Conservation (phyloP, 2,329 filamentous ascomycete species). For the Penicillium sp. region DNA sequence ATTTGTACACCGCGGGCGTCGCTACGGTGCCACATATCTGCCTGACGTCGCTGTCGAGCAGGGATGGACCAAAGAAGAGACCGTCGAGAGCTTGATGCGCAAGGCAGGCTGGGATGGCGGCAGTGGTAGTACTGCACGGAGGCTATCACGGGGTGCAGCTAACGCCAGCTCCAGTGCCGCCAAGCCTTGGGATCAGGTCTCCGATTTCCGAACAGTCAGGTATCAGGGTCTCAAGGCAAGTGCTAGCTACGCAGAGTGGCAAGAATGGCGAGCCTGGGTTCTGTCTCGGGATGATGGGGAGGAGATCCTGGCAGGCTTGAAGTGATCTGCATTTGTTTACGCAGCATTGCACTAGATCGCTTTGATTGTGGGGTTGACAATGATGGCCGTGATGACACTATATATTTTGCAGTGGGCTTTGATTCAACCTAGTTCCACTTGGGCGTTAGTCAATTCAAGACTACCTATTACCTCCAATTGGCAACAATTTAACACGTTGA, state of each 20-base stretch:
- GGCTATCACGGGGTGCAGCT: slow-evolving; percentile 41
- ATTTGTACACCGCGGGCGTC: slow-evolving; percentile 68
- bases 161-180: slow-evolving; percentile 14
- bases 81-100: slow-evolving; percentile 80
- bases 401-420: neutral
- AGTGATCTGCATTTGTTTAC: slow-evolving; percentile 6
- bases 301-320: slow-evolving; percentile 19
- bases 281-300: slow-evolving; percentile 30
- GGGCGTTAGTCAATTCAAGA: neutral
- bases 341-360: too few species aligned
- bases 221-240: slow-evolving; percentile 82
- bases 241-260: slow-evolving; percentile 69
- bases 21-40: slow-evolving; percentile 83
- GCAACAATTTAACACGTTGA: neutral
- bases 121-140: slow-evolving; percentile 36
- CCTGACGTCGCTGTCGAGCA: slow-evolving; percentile 90
- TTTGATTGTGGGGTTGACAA: slow-evolving; percentile 2
- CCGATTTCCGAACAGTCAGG: slow-evolving; percentile 68
- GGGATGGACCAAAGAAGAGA: slow-evolving; percentile 92
- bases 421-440: neutral
- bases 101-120: slow-evolving; percentile 87
- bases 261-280: slow-evolving; percentile 74
- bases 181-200: slow-evolving; percentile 67
- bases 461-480: too few species aligned
- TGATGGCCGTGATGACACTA: slow-evolving; percentile 8